phyloP scores from a whole-genome alignment of 208 protist genomes.

The Acanthamoeba royreba region DNA sequence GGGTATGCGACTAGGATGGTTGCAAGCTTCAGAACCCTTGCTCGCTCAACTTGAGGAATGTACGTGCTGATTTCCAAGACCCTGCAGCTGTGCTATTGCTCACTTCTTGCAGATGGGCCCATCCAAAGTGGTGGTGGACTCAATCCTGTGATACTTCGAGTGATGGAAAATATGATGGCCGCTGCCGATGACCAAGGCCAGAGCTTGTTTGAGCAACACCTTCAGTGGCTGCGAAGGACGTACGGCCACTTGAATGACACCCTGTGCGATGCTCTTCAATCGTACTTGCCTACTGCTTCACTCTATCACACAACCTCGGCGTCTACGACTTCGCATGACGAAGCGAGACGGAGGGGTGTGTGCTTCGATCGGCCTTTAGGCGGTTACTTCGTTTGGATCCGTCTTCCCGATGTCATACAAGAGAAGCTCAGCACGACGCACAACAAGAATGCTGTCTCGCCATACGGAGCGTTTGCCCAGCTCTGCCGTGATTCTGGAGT shows the following conservation, averaged over 20 bases:
- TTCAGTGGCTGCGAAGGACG: neutral
- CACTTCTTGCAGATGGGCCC: neutral
- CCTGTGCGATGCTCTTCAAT: neutral
- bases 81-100: neutral
- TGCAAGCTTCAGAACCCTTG: neutral
- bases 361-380: neutral
- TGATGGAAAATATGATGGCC: neutral
- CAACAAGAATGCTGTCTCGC: neutral
- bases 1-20: neutral
- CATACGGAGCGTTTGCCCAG: neutral
- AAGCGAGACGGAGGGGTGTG: neutral
- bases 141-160: neutral
- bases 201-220: neutral
- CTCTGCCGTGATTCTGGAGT: neutral
- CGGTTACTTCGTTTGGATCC: constrained; percentile 36
- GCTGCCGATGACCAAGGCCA: neutral
- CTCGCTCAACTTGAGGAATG: neutral
- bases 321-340: neutral
- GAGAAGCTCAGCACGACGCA: too few species aligned
- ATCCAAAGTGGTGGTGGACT: constrained; percentile 36
- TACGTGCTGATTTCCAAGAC: neutral
- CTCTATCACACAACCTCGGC: neutral
- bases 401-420: neutral
- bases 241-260: neutral
- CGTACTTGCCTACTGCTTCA: neutral